Evolutionary conservation across 352 stramenopile species (phyloP).

Genomic region (Phytophthora fragariaefolia): DNA sequence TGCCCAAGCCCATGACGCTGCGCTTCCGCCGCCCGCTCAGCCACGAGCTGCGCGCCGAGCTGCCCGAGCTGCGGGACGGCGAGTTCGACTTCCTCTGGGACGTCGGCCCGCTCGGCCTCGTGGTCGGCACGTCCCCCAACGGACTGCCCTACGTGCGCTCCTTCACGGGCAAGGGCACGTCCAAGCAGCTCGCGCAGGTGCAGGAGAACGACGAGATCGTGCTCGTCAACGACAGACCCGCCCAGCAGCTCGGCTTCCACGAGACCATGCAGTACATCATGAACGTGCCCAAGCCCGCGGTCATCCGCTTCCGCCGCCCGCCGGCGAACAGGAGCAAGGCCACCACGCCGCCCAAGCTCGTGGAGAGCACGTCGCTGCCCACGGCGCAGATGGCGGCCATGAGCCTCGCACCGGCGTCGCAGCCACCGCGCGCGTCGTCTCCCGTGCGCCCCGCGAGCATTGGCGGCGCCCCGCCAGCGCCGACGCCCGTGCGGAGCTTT

Average conservation of each 20-base stretch:
- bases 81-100: constrained; percentile 91
- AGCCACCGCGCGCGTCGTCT: constrained; percentile 26
- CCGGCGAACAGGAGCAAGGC: constrained; percentile 31
- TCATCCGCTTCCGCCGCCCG: constrained; percentile 73
- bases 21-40: constrained; percentile 70
- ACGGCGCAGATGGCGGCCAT: constrained; percentile 36
- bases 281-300: constrained; percentile 81
- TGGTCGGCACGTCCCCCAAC: constrained; percentile 61
- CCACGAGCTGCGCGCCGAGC: constrained; percentile 54
- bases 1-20: constrained; percentile 82
- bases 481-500: constrained; percentile 18
- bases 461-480: constrained; percentile 11
- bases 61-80: constrained; percentile 59
- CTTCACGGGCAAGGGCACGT: constrained; percentile 85
- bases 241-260: constrained; percentile 64
- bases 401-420: constrained; percentile 6
- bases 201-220: constrained; percentile 84
- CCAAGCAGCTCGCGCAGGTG: constrained; percentile 67
- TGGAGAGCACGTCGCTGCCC: constrained; percentile 21
- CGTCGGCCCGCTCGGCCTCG: constrained; percentile 73
- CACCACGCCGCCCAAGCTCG: constrained; percentile 6
- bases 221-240: constrained; percentile 73
- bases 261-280: constrained; percentile 89
- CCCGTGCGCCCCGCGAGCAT: constrained; percentile 7
- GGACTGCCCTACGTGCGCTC: constrained; percentile 79